A percentile compares a stretch with the other conserved stretches of the same genome.
Conservation (phyloP, 495 filamentous ascomycete genomes). For the Lasiosphaeris hirsuta region DNA sequence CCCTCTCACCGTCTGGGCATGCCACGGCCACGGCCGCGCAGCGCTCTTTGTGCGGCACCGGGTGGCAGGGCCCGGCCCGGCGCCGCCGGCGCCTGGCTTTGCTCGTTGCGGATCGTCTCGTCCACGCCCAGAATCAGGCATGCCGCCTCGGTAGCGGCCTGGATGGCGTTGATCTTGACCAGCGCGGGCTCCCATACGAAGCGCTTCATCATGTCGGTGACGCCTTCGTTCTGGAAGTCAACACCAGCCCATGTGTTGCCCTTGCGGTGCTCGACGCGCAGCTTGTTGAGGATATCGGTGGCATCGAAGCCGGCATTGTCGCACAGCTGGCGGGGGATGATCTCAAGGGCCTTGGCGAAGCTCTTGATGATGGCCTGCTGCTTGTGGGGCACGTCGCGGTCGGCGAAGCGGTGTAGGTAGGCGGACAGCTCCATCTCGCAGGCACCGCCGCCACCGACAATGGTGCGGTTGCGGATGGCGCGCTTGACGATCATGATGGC, state of each 20-base stretch:
- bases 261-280: slow-evolving; percentile 91
- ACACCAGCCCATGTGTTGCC: slow-evolving; percentile 92
- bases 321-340: slow-evolving; percentile 93
- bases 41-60: slow-evolving; percentile 85
- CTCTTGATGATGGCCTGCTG: slow-evolving; percentile 97
- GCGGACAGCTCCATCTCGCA: slow-evolving; percentile 95
- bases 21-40: slow-evolving; percentile 83
- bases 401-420: slow-evolving; percentile 86
- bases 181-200: slow-evolving; percentile 97
- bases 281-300: slow-evolving; percentile 90
- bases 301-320: slow-evolving; percentile 98
- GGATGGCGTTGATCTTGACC: slow-evolving; percentile 96
- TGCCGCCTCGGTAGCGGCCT: slow-evolving; percentile 89
- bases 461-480: slow-evolving; percentile 85
- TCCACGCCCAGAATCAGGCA: slow-evolving; percentile 96
- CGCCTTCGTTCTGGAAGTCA: slow-evolving; percentile 88
- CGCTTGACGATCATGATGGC: slow-evolving; percentile 99
- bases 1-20: slow-evolving; percentile 74
- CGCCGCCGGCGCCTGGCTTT: slow-evolving; percentile 75
- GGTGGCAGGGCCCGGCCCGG: slow-evolving; percentile 77
- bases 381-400: slow-evolving; percentile 88
- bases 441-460: slow-evolving; percentile 93
- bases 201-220: slow-evolving; percentile 83
- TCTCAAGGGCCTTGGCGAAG: slow-evolving; percentile 94
- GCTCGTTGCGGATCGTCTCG: slow-evolving; percentile 96